A percentile compares a stretch with the other conserved stretches of the same genome.
Evolutionary conservation across 1,139 yeast species (phyloP).

Genomic region (Saccharomyces hybrid): DNA sequence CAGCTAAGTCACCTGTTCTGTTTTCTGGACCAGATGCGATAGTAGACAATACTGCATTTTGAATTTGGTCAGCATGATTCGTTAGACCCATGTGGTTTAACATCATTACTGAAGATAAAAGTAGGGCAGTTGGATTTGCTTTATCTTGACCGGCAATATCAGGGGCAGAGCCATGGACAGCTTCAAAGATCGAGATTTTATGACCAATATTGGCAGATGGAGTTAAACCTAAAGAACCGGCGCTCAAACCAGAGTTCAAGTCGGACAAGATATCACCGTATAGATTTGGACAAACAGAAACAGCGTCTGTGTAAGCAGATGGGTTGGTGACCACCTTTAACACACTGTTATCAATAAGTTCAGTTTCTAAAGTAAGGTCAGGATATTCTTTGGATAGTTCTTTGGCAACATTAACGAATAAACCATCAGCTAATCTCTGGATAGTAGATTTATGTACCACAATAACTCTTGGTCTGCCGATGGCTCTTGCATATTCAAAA

Average conservation of each 20-base stretch:
- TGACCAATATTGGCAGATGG: slow-evolving; percentile 99
- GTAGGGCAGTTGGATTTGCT: slow-evolving; percentile 94
- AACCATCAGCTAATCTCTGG: slow-evolving; percentile 97
- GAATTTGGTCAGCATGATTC: slow-evolving; percentile 73
- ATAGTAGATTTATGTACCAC: slow-evolving; percentile 98
- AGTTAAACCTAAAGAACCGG: slow-evolving; percentile 97
- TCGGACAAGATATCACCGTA: slow-evolving; percentile 98
- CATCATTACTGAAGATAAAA: slow-evolving; percentile 96
- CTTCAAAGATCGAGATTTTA: slow-evolving; percentile 94
- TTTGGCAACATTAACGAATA: slow-evolving; percentile 85
- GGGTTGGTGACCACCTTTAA: slow-evolving; percentile 88
- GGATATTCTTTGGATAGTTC: slow-evolving; percentile 89
- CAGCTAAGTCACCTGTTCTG: slow-evolving; percentile 95
- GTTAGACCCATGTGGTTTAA: slow-evolving; percentile 93
- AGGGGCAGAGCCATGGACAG: slow-evolving; percentile 99
- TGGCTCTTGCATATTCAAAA: slow-evolving; percentile 87
- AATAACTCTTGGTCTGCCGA: slow-evolving; percentile 79
- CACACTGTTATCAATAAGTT: slow-evolving; percentile 92
- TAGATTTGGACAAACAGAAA: slow-evolving; percentile 98
- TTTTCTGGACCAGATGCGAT: slow-evolving; percentile 90
- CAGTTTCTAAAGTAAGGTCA: slow-evolving; percentile 71
- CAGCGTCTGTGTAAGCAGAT: slow-evolving; percentile 68
- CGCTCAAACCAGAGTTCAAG: slow-evolving; percentile 82
- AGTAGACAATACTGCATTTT: slow-evolving; percentile 81
- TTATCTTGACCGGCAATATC: slow-evolving; percentile 94